Conservation (phyloP, 352 stramenopile genomes). For the Phytophthora meadii region DNA sequence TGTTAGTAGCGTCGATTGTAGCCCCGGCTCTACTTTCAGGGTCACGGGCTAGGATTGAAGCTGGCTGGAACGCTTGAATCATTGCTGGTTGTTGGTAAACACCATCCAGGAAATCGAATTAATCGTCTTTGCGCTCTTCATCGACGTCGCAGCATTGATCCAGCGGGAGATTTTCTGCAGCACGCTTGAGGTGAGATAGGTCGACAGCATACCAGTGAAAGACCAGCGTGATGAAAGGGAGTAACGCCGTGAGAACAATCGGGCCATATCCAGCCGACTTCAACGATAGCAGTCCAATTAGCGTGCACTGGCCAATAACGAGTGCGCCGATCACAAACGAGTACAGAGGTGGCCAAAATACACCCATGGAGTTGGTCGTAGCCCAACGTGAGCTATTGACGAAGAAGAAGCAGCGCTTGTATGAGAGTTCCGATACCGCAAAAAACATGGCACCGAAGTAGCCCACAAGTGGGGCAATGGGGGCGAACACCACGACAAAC, state of each 20-base stretch:
- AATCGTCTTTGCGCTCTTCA: constrained; percentile 54
- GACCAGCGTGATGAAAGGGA: constrained; percentile 65
- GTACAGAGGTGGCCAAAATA: constrained; percentile 77
- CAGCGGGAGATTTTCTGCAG: constrained; percentile 61
- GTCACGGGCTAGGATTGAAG: constrained; percentile 29
- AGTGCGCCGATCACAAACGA: constrained; percentile 69
- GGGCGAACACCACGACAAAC: constrained; percentile 73
- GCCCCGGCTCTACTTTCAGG: constrained; percentile 27
- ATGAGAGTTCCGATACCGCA: constrained; percentile 67
- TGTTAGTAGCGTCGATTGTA: constrained; percentile 26
- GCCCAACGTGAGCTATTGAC: constrained; percentile 70
- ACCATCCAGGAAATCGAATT: constrained; percentile 69
- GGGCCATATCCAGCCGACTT: constrained; percentile 60
- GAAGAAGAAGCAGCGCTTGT: constrained; percentile 74
- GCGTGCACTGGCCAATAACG: constrained; percentile 64
- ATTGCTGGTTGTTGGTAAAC: constrained; percentile 79
- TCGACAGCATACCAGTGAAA: constrained; percentile 73
- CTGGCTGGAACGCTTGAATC: constrained; percentile 45
- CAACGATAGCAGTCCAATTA: constrained; percentile 74
- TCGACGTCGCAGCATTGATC: constrained; percentile 75
- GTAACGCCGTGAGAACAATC: constrained; percentile 44
- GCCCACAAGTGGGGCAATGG: constrained; percentile 74
- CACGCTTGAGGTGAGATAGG: constrained; percentile 53
- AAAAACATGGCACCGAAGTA: constrained; percentile 77
- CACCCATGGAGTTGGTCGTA: constrained; percentile 61